Conservation (phyloP, 2,329 filamentous ascomycete species). For the Sarocladiaceae sp. region DNA sequence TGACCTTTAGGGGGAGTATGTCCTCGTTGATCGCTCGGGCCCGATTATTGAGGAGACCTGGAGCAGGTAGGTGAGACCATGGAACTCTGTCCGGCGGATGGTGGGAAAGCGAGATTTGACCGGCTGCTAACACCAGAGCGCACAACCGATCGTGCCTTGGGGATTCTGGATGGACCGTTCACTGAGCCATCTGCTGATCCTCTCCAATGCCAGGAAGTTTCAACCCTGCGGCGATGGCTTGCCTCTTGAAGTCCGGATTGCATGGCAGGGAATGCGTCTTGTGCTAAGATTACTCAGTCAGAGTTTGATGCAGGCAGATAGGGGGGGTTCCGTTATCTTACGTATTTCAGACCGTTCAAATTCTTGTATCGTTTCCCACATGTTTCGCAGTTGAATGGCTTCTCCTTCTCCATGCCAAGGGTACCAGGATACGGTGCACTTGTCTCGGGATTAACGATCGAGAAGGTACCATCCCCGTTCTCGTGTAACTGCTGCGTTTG, state of each 20-base stretch:
- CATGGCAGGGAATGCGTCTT: constrained; percentile 82
- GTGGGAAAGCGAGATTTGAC: neutral
- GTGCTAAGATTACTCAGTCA: constrained; percentile 36
- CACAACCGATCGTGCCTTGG: neutral
- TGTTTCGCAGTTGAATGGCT: constrained; percentile 94
- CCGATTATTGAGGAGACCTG: no score
- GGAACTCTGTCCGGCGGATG: neutral
- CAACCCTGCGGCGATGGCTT: constrained; percentile 38
- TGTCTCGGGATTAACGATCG: constrained; percentile 94
- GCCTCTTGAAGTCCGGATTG: constrained; percentile 67
- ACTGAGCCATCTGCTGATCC: constrained; percentile 26
- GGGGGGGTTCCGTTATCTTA: constrained; percentile 30
- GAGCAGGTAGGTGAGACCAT: neutral
- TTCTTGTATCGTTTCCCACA: constrained; percentile 99
- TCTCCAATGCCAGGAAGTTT: constrained; percentile 38
- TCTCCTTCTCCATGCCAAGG: constrained; percentile 99
- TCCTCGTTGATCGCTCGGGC: no score
- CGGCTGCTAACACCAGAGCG: neutral
- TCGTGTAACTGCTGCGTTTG: constrained; percentile 95
- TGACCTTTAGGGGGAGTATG: no score
- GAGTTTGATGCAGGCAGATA: constrained; percentile 7
- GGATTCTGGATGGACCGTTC: neutral
- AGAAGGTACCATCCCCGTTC: constrained; percentile 95
- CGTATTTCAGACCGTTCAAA: constrained; percentile 94
- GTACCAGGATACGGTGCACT: constrained; percentile 92